These are phyloP conservation scores for Termitomyces sp. DNA, from an alignment of 768 basidiomycete genomes.

Conservation along the genomic window DNA sequence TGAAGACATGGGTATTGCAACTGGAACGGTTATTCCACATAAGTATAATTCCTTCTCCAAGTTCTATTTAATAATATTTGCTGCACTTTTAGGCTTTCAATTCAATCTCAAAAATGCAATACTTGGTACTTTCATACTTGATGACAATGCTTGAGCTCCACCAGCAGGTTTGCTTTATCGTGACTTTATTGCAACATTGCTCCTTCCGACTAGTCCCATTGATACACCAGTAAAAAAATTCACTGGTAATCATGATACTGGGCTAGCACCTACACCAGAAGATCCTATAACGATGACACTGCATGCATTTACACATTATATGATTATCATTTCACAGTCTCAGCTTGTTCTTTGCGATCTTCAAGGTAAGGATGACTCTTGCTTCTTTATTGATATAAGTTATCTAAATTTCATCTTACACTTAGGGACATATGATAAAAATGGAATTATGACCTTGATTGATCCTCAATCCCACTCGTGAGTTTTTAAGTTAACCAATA, in stretches of 20 bases:
- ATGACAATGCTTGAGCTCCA: background rate
- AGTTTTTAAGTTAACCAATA: background rate
- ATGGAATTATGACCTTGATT: constrained; percentile 5
- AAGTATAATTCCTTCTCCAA: background rate
- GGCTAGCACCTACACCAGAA: constrained; percentile 1
- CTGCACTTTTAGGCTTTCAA: background rate
- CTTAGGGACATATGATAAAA: constrained; percentile 5
- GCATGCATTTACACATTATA: constrained; percentile 20
- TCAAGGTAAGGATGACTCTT: constrained; percentile 1
- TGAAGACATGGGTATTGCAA: constrained; percentile 5
- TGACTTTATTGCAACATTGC: constrained; percentile 16
- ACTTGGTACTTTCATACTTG: constrained; percentile 1
- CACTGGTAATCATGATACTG: constrained; percentile 15
- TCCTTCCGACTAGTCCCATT: constrained; percentile 10
- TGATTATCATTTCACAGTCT: background rate
- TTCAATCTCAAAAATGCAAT: constrained; percentile 11
- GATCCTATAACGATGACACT: constrained; percentile 13
- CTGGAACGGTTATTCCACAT: background rate
- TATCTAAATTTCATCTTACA: background rate
- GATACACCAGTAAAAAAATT: constrained; percentile 15
- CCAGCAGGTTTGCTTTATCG: constrained; percentile 1
- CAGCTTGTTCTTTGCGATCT: constrained; percentile 11
- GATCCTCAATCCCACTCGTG: constrained; percentile 10
- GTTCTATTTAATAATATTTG: background rate
- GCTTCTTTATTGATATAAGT: too few species aligned